Conservation (phyloP, 2,329 filamentous ascomycete genomes). For the Cladosporium sp. region DNA sequence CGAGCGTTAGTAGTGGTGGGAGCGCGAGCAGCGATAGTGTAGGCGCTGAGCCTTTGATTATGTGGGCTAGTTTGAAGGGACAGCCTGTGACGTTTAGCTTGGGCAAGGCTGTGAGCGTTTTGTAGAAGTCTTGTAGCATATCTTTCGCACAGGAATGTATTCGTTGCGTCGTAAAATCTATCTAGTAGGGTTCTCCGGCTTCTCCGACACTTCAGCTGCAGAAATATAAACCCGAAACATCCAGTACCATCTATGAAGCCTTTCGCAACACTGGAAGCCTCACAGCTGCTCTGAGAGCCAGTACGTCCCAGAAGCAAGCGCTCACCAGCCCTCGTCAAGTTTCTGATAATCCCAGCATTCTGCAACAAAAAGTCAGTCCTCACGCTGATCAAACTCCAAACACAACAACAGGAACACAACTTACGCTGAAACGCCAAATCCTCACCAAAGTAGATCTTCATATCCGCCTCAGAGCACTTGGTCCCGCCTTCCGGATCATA, state of each 20-base stretch:
- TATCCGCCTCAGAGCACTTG: conserved; percentile 57
- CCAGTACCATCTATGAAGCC: no score
- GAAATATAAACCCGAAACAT: no score
- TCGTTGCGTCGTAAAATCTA: no score
- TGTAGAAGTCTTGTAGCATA: neutral
- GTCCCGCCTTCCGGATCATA: conserved; percentile 57
- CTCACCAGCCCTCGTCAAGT: conserved; percentile 11
- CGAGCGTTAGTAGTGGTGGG: conserved; percentile 32
- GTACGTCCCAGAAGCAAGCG: no score
- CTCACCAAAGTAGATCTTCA: conserved; percentile 60
- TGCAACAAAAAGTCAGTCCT: neutral
- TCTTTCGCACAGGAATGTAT: no score
- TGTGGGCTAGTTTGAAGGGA: conserved; percentile 37
- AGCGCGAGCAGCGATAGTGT: conserved; percentile 44
- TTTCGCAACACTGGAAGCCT: no score
- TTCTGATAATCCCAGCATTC: conserved; percentile 12
- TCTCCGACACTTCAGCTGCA: no score
- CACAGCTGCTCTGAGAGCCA: no score
- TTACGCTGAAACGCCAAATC: conserved; percentile 48
- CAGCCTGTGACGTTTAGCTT: conserved; percentile 33
- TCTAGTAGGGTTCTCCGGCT: no score
- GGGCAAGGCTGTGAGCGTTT: conserved; percentile 19
- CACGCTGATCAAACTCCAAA: neutral
- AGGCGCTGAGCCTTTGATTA: conserved; percentile 41
- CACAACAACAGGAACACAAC: neutral